phyloP scores from a whole-genome alignment of 192 early-diverging fungal genomes.

The Coemansia furcata region DNA sequence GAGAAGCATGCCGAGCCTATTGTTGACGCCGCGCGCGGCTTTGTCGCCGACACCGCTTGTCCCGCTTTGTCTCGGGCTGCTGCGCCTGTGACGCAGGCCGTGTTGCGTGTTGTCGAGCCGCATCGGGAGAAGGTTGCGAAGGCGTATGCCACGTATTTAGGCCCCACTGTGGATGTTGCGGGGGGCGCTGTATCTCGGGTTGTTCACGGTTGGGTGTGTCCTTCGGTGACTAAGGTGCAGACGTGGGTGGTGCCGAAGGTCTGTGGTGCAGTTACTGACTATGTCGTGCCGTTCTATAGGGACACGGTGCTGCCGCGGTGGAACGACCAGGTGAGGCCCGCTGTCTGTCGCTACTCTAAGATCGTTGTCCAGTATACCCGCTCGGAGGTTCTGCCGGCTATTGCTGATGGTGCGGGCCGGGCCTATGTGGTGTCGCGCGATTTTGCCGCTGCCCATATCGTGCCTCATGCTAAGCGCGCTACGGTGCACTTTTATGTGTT shows the following conservation, averaged over 20 bases:
- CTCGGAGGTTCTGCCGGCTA: conserved; percentile 26
- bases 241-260: conserved; percentile 27
- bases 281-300: conserved; percentile 34
- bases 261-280: conserved; percentile 20
- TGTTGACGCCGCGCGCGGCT: conserved; percentile 7
- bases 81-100: conserved; percentile 20
- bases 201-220: conserved; percentile 12
- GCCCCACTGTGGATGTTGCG: conserved; percentile 26
- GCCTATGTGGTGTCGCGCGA: conserved; percentile 8
- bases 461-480: conserved; percentile 26
- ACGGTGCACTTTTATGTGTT: conserved; percentile 24
- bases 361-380: conserved; percentile 34
- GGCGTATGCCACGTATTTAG: conserved; percentile 18
- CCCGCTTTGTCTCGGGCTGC: conserved; percentile 22
- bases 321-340: conserved; percentile 40
- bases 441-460: conserved; percentile 26
- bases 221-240: background rate
- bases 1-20: conserved; percentile 33
- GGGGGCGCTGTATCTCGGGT: background rate
- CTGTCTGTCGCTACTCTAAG: conserved; percentile 24
- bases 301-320: conserved; percentile 41
- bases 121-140: conserved; percentile 13
- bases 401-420: conserved; percentile 25
- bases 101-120: conserved; percentile 22
- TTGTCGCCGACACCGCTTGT: conserved; percentile 24